Evolutionary conservation across 1,284 basidiomycete genomes (phyloP).

Genomic region (Boletus semigastroideus): DNA sequence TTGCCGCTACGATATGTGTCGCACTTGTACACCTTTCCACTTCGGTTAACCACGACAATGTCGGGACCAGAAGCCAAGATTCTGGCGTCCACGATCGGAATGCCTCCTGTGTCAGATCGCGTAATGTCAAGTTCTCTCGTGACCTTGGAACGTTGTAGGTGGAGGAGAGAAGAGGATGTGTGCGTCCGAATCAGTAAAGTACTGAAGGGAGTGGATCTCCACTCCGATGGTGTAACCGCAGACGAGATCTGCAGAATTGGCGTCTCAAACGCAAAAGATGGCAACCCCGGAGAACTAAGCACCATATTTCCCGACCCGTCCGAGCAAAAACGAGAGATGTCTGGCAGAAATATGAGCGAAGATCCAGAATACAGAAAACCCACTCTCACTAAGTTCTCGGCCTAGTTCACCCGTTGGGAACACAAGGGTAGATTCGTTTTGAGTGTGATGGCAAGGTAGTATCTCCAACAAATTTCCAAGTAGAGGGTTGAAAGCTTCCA

Average conservation of each 20-base stretch:
- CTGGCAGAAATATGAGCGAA: slow-evolving; percentile 34
- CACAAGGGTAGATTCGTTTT: slow-evolving; percentile 38
- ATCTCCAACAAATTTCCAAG: slow-evolving; percentile 51
- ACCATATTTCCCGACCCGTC: slow-evolving; percentile 24
- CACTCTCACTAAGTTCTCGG: slow-evolving; percentile 55
- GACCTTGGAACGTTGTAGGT: slow-evolving; percentile 18
- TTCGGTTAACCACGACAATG: slow-evolving; percentile 42
- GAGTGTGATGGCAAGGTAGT: slow-evolving; percentile 33
- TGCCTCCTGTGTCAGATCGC: slow-evolving; percentile 41
- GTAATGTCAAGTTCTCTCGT: slow-evolving; percentile 37
- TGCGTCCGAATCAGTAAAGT: slow-evolving; percentile 32
- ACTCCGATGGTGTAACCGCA: slow-evolving; percentile 12
- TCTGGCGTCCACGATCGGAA: slow-evolving; percentile 47
- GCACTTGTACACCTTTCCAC: slow-evolving; percentile 45
- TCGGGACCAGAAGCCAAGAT: slow-evolving; percentile 33
- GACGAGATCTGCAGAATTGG: slow-evolving; percentile 35
- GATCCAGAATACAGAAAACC: slow-evolving; percentile 4
- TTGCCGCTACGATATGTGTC: slow-evolving; percentile 30
- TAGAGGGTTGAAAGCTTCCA: slow-evolving; percentile 53
- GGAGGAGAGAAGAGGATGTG: slow-evolving; percentile 30
- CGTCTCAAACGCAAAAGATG: slow-evolving; percentile 34
- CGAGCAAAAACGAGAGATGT: slow-evolving; percentile 47
- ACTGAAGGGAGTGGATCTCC: slow-evolving; percentile 29
- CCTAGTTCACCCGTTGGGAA: slow-evolving; percentile 65
- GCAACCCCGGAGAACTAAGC: slow-evolving; percentile 45